phyloP scores from a whole-genome alignment of 805 yeast species.

The Vanderwaltozyma yarrowii region DNA sequence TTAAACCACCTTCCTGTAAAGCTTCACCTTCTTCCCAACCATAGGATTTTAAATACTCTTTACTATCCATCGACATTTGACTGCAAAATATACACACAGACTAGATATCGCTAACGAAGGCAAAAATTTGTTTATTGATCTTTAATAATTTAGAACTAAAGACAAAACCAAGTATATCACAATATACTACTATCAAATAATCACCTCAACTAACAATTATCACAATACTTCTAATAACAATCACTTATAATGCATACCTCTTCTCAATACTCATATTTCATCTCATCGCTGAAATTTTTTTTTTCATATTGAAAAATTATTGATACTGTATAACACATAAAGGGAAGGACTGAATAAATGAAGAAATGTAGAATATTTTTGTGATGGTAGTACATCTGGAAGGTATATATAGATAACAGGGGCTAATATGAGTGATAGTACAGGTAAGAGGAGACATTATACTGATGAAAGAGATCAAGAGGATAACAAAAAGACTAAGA shows the following conservation, averaged over 20 bases:
- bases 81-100: not conserved
- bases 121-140: too few species aligned
- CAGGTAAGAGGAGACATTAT: not conserved
- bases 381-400: too few species aligned
- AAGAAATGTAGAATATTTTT: too few species aligned
- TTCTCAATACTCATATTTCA: conserved; percentile 1
- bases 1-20: conserved; percentile 64
- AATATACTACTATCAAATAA: too few species aligned
- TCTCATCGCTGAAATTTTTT: conserved; percentile 12
- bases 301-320: not conserved
- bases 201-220: too few species aligned
- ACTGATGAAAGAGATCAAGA: conserved; percentile 1
- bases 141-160: too few species aligned
- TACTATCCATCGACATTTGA: conserved; percentile 77
- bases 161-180: too few species aligned
- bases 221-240: too few species aligned
- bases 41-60: conserved; percentile 56
- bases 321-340: not conserved
- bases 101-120: too few species aligned
- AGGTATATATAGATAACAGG: too few species aligned
- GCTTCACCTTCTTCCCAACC: conserved; percentile 96
- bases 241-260: too few species aligned
- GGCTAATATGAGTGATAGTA: not conserved
- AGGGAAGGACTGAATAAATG: not conserved
- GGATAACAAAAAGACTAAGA: conserved; percentile 2